These are phyloP conservation scores for Bipolaris gigantea DNA, from an alignment of 2,329 filamentous ascomycete genomes.

Conservation along the genomic window DNA sequence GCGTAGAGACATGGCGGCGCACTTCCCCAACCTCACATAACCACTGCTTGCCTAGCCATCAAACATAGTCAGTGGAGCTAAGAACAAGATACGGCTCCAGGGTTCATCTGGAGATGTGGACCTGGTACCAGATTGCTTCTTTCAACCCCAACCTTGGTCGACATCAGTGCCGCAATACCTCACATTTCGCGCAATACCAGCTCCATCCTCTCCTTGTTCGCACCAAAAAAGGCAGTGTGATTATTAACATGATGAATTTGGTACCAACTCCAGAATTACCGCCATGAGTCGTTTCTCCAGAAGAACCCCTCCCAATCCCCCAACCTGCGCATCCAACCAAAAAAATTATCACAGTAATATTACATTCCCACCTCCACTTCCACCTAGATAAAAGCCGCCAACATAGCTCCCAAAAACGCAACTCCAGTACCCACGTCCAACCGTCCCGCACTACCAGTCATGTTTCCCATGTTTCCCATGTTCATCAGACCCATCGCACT, in stretches of 20 bases:
- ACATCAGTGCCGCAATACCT: neutral
- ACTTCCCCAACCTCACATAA: constrained; percentile 2
- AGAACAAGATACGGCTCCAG: neutral
- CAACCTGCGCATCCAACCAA: too few relatives aligned
- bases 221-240: neutral
- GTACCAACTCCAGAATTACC: neutral
- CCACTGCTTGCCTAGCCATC: neutral
- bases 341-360: too few relatives aligned
- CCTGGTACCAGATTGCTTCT: neutral
- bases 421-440: neutral
- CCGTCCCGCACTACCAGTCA: neutral
- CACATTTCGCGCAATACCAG: neutral
- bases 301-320: neutral
- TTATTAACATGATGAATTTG: neutral
- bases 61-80: too few relatives aligned
- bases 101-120: neutral
- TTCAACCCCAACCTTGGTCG: neutral
- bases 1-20: neutral
- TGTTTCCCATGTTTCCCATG: neutral
- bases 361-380: neutral
- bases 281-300: neutral
- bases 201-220: too few relatives aligned
- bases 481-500: neutral
- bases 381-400: neutral
- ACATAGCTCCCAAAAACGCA: neutral